phyloP scores from a whole-genome alignment of 2,329 filamentous ascomycete genomes.

The Clarireedia monteithiana region DNA sequence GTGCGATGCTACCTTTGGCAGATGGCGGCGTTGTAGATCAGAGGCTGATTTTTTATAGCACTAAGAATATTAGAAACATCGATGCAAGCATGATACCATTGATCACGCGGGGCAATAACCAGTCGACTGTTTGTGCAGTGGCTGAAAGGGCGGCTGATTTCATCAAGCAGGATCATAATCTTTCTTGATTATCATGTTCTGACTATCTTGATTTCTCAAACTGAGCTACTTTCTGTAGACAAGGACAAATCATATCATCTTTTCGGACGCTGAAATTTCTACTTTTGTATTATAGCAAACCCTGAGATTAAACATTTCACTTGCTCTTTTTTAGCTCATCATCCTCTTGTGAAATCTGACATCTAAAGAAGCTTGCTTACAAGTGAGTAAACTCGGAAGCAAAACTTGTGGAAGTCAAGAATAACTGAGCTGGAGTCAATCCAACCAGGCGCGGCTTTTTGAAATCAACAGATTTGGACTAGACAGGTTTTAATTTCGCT shows the following conservation, averaged over 20 bases:
- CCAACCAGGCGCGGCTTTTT: too few relatives aligned
- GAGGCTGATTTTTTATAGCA: constrained; percentile 14
- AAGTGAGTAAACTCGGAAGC: too few relatives aligned
- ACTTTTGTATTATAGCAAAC: not conserved
- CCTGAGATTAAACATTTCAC: not conserved
- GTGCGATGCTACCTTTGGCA: constrained; percentile 13
- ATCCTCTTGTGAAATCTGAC: too few relatives aligned
- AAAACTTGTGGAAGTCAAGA: too few relatives aligned
- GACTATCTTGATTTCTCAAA: not conserved
- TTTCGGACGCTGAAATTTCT: not conserved
- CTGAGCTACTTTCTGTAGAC: not conserved
- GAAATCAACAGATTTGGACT: too few relatives aligned
- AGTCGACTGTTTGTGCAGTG: constrained; percentile 12
- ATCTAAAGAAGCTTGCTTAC: too few relatives aligned
- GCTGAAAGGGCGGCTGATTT: constrained; percentile 14
- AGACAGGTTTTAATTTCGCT: too few relatives aligned
- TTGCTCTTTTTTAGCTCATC: too few relatives aligned
- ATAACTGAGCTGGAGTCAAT: too few relatives aligned
- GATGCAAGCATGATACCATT: constrained; percentile 18
- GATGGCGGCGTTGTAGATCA: constrained; percentile 15
- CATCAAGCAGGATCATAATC: constrained; percentile 4
- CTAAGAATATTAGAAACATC: constrained; percentile 11
- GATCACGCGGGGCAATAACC: constrained; percentile 11
- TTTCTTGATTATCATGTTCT: not conserved
- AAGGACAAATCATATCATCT: not conserved